Evolutionary conservation across 2,329 filamentous ascomycete species (phyloP), one percentile per base, ranked within the genome.

Genomic region (Penicillium sp.): DNA sequence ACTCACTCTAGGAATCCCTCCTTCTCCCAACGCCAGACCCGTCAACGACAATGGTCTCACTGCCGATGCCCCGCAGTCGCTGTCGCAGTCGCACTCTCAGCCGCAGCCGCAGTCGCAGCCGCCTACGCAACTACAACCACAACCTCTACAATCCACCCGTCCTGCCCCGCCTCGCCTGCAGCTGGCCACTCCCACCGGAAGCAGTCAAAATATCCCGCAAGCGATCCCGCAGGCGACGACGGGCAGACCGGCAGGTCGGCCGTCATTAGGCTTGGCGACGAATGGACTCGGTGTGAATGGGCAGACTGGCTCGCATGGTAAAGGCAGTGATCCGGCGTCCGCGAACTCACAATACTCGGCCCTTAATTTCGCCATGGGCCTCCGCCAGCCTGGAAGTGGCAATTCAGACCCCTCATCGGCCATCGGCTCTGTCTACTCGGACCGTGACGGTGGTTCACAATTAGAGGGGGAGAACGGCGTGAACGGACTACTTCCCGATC

Each of bases 401-500:
- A 88, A 84, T 1, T 85, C 86, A 1, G 90, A 96, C 62, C 90
- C 91, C 0, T 84, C 88, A 29, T 95, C 89, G 7, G 90, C 90
- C 0, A 91, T 91, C 43, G 87, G 86, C 37, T 91, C 87, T 4
- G 77, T 89, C 51, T 89, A 89, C 66, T 93, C 88, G 6, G 87
- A 93, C 60, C 78, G 82, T 43, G 88, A 90, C 56, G 82, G 84
- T 23, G 85, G 82, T 10, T 77, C 78, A 13, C 75, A 82, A 7
- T 93, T 94, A 86, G 87, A 95, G 68, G 76, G 87, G 52, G 89
- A 95, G 55, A 81, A 81, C 56, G 94, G 88, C 63, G 78, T 87
- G 68, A 86, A 88, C 60, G 84, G 84, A 3, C 74, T 93, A 2
- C 77, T 90, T 50, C 83, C 81, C 2, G 81, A 84, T 59, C 82